Conservation (phyloP, 2,329 filamentous ascomycete species). For the Nannizziopsis barbatae region DNA sequence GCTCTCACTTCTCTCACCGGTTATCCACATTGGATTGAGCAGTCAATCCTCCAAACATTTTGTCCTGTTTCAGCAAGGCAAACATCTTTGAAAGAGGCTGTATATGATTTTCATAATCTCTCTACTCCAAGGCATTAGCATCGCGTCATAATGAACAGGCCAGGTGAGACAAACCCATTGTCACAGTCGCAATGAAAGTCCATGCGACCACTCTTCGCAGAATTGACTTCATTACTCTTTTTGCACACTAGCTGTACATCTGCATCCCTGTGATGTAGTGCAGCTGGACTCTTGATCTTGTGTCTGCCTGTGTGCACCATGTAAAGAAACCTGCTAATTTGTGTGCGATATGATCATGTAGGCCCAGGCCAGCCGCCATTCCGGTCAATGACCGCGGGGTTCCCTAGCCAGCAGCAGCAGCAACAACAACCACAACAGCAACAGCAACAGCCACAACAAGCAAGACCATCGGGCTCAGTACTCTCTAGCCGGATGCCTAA, state of each 20-base stretch:
- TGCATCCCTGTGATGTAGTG: neutral
- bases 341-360: constrained; percentile 18
- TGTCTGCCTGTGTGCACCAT: neutral
- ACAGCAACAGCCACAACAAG: constrained; percentile 22
- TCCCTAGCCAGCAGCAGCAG: constrained; percentile 41
- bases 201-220: no score
- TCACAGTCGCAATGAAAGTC: neutral
- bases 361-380: constrained; percentile 42
- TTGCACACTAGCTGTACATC: no score
- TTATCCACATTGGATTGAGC: constrained; percentile 1
- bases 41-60: neutral
- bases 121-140: neutral
- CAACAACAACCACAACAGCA: no score
- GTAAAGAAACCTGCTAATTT: constrained; percentile 1
- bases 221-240: no score
- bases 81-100: no score
- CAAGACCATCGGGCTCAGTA: constrained; percentile 38
- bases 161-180: constrained; percentile 10
- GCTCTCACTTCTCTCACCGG: neutral
- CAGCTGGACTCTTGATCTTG: neutral
- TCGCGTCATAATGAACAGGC: constrained; percentile 9
- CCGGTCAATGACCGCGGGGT: constrained; percentile 42
- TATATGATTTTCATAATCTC: neutral
- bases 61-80: no score
- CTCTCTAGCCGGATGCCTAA: constrained; percentile 42